Percentiles rank a stretch among this genome's conserved stretches.
Evolutionary conservation across 2,329 filamentous ascomycete species (phyloP).

Genomic region (Bisporella sp.): DNA sequence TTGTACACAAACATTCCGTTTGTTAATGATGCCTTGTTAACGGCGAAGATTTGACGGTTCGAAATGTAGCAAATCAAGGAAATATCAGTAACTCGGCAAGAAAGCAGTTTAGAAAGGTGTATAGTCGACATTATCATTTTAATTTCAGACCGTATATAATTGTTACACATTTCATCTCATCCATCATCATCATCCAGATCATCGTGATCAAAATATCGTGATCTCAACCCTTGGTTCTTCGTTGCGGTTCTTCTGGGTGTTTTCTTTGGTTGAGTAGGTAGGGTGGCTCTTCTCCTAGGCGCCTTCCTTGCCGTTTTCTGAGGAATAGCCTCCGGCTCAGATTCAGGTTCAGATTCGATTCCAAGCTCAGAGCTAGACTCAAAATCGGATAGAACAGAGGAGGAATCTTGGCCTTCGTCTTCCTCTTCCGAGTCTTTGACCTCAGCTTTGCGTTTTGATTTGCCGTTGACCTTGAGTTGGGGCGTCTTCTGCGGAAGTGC

Average conservation of each 20-base stretch:
- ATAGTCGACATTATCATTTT: neutral
- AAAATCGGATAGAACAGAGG: slow-evolving; percentile 8
- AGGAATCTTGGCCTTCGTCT: slow-evolving; percentile 8
- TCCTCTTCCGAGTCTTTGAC: slow-evolving; percentile 11
- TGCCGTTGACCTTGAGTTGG: slow-evolving; percentile 1
- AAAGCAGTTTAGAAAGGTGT: neutral
- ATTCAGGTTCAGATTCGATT: neutral
- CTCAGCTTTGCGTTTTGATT: slow-evolving; percentile 4
- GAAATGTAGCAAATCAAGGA: neutral
- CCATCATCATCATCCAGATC: slow-evolving; percentile 14
- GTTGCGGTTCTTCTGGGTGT: slow-evolving; percentile 20
- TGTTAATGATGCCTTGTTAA: neutral
- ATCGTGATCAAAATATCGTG: slow-evolving; percentile 24
- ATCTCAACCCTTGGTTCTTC: slow-evolving; percentile 20
- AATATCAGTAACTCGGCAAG: neutral
- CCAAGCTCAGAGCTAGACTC: neutral
- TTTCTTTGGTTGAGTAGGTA: slow-evolving; percentile 11
- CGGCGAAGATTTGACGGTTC: neutral
- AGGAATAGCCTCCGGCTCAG: slow-evolving; percentile 9
- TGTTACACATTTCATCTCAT: neutral
- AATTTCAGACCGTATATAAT: neutral
- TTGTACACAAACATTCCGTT: neutral
- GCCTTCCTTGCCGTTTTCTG: slow-evolving; percentile 6
- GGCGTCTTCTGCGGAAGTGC: neutral
- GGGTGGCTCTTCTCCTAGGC: slow-evolving; percentile 2